Base-by-base conservation (phyloP, 139 green algal species). In the Tetraselmis striata region DNA sequence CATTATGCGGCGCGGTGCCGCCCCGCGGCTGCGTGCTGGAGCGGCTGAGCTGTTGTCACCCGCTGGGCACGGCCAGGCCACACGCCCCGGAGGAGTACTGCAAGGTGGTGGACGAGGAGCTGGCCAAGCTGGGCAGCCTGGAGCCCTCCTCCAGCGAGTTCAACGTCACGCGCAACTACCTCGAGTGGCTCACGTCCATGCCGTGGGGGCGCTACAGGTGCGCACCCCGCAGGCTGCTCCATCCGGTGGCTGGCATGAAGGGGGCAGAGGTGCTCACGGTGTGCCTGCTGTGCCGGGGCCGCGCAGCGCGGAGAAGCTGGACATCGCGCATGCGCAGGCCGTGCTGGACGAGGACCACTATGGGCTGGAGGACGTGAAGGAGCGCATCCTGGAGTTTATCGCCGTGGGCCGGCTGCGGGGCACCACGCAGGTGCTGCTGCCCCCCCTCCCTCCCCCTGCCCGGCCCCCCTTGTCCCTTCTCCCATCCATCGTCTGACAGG, bases 331-430 rank as follows among this genome's bases (percentile, higher is more conserved):
- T 29, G 96, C 95, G 23, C 86, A 92, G 79, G 31, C 88, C 86
- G 92, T 97, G 1, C 90, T 99, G 28, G 96, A 98, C 80, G 94
- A 94, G 80, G 96, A 99, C 80, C 96, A 99, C 86, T 98, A 97
- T 86, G 96, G 96, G 23, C 85, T 99, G 78, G 85, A 93, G 25
- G 96, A 98, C 79, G 96, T 99, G 23, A 99, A 99, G 90, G 94
- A 97, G 76, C 90, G 96, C 83, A 98, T 99, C 59, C 88, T 99
- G 74, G 96, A 99, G 90, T 99, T 98, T 89, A 99, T 99, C 28
- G 96, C 96, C 23, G 96, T 99, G 2, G 91, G 89, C 23, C 85
- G 87, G 77, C 91, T 99, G 83, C 83, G 92, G 0, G 93, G 94
- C 28, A 88, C 75, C 59, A 94, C 92, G 2, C 90, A 83, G 77